phyloP scores from a whole-genome alignment of 2,329 filamentous ascomycete genomes.

The Aureobasidium sp. region DNA sequence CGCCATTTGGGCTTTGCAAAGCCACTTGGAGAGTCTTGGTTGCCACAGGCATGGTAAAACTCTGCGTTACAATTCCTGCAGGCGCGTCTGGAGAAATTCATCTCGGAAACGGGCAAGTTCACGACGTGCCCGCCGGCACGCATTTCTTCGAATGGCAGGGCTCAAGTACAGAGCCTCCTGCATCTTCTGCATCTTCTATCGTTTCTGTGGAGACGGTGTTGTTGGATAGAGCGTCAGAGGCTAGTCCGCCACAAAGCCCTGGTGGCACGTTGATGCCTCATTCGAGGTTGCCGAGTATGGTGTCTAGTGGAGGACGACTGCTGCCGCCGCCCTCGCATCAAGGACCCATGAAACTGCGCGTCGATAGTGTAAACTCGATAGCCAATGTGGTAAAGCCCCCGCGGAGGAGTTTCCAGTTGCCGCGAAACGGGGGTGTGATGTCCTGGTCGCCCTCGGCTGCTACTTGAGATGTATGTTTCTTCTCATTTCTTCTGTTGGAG shows the following conservation, averaged over 20 bases:
- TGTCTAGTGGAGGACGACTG: background rate
- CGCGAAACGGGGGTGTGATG: background rate
- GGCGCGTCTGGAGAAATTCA: background rate
- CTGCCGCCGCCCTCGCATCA: background rate
- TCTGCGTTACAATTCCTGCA: background rate
- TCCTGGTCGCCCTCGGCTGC: background rate
- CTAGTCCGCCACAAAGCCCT: background rate
- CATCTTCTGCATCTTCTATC: background rate
- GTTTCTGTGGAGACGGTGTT: background rate
- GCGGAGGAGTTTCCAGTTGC: background rate
- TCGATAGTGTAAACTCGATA: background rate
- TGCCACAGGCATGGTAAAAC: background rate
- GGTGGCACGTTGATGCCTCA: background rate
- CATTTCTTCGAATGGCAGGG: constrained; percentile 9
- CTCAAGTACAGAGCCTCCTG: background rate
- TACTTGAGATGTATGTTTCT: background rate
- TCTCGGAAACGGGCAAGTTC: background rate
- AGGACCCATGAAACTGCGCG: background rate
- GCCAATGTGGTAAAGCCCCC: background rate
- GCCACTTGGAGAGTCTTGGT: background rate
- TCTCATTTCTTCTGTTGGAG: background rate
- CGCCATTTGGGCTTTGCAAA: background rate
- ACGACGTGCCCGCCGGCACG: background rate
- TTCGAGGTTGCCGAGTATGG: background rate
- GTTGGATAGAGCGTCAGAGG: background rate